Evolutionary conservation across 192 early-diverging fungal genomes (phyloP).

Genomic region (Rhizophagus sp.): DNA sequence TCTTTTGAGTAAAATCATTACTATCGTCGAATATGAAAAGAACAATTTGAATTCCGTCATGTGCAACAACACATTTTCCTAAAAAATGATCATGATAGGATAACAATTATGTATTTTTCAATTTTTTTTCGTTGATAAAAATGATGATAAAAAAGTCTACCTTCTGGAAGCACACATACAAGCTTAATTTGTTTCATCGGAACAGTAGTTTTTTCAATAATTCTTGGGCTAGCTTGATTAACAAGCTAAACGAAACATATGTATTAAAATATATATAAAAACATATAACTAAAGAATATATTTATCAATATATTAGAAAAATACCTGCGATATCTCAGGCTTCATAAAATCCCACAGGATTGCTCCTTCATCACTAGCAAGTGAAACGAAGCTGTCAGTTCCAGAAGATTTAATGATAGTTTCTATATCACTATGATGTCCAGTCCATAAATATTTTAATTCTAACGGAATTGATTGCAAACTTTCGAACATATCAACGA

Average conservation of each 20-base stretch:
- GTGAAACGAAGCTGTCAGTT: constrained; percentile 46
- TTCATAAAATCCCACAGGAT: constrained; percentile 53
- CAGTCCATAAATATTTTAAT: constrained; percentile 66
- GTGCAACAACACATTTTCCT: constrained; percentile 6
- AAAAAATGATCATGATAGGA: not conserved
- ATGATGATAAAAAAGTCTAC: not conserved
- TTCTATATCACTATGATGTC: constrained; percentile 56
- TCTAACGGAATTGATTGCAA: constrained; percentile 55
- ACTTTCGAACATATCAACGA: constrained; percentile 77
- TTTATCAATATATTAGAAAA: not conserved
- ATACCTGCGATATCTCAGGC: constrained; percentile 45
- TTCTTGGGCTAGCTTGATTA: not conserved
- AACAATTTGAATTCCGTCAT: constrained; percentile 12
- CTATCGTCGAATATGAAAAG: not conserved
- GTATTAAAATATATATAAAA: not conserved
- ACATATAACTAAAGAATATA: not conserved
- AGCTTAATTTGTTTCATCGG: constrained; percentile 1
- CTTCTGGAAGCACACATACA: constrained; percentile 5
- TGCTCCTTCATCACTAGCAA: constrained; percentile 53
- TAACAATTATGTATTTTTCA: no score
- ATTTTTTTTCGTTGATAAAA: no score
- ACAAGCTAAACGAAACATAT: not conserved
- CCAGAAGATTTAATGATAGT: constrained; percentile 46
- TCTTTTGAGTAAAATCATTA: not conserved
- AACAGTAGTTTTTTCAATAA: constrained; percentile 7